These are phyloP conservation scores for Saturnispora ahearnii DNA, from an alignment of 805 yeast species.

Conservation along the genomic window DNA sequence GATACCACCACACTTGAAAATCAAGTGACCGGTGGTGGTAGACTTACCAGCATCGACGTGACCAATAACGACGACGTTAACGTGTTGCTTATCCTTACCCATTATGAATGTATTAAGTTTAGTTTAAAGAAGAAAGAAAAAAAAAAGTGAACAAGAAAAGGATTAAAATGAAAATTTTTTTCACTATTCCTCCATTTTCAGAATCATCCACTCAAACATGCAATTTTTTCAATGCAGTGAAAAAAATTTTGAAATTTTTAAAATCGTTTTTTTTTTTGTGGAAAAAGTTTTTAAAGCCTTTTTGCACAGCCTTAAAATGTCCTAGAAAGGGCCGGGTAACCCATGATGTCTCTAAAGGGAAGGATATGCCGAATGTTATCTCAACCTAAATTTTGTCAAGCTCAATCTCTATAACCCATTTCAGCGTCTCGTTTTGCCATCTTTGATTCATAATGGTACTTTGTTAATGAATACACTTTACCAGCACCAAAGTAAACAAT, in stretches of 20 bases:
- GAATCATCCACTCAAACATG: not conserved
- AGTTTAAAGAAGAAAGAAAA: not conserved
- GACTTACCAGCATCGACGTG: constrained; percentile 99
- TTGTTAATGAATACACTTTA: constrained; percentile 28
- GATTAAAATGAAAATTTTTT: not conserved
- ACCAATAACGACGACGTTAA: constrained; percentile 99
- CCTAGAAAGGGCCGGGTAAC: not conserved
- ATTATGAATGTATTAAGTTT: constrained; percentile 8
- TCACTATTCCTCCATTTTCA: not conserved
- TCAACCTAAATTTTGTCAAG: not conserved
- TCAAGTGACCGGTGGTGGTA: constrained; percentile 98
- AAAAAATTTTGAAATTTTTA: not conserved
- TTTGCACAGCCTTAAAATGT: not conserved
- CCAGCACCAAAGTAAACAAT: constrained; percentile 38
- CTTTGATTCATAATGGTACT: constrained; percentile 13
- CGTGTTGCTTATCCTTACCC: constrained; percentile 97
- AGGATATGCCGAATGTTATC: too few relatives aligned
- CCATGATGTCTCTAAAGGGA: not conserved
- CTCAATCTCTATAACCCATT: not conserved
- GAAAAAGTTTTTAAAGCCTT: not conserved
- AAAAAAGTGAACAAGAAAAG: not conserved
- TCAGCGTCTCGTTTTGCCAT: not conserved
- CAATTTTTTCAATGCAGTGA: not conserved
- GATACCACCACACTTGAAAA: constrained; percentile 95
- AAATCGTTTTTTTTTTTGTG: not conserved